phyloP scores from a whole-genome alignment of 1,284 basidiomycete species.

The Chiua sp. region DNA sequence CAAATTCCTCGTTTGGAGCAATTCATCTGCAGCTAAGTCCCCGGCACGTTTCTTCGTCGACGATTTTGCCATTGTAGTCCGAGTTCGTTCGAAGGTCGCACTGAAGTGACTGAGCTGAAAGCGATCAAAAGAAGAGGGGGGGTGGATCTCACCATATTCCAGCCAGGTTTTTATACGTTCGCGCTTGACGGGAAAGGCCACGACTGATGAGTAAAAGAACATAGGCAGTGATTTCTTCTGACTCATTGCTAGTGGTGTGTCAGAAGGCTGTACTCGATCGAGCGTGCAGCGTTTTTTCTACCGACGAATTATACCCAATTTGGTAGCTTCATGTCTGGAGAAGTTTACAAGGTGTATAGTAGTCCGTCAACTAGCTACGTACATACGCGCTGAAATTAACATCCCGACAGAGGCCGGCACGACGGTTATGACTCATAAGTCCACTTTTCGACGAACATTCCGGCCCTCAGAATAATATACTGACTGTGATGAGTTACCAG shows the following conservation, averaged over 20 bases:
- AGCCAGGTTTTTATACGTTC: not conserved
- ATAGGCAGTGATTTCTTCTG: not conserved
- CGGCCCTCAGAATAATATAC: not conserved
- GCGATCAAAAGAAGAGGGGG: not conserved
- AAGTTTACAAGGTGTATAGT: too few species aligned
- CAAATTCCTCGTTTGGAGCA: too few species aligned
- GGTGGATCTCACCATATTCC: not conserved
- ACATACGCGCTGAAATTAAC: too few species aligned
- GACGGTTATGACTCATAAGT: too few species aligned
- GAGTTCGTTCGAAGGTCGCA: too few species aligned
- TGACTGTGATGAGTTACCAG: not conserved
- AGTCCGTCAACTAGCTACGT: too few species aligned
- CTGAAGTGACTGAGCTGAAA: too few species aligned
- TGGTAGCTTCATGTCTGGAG: too few species aligned
- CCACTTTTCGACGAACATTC: not conserved
- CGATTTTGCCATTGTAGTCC: not conserved
- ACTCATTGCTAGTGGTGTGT: not conserved
- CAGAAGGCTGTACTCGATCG: not conserved
- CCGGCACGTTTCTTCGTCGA: not conserved
- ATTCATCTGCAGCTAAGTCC: not conserved
- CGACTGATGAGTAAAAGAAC: not conserved
- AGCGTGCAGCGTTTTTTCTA: too few species aligned
- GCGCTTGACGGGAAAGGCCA: not conserved
- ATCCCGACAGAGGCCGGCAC: too few species aligned
- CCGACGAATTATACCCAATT: too few species aligned